Evolutionary conservation across 352 stramenopile species (phyloP), one percentile per base, ranked within the genome.

Genomic region (Phytophthora hybrid): DNA sequence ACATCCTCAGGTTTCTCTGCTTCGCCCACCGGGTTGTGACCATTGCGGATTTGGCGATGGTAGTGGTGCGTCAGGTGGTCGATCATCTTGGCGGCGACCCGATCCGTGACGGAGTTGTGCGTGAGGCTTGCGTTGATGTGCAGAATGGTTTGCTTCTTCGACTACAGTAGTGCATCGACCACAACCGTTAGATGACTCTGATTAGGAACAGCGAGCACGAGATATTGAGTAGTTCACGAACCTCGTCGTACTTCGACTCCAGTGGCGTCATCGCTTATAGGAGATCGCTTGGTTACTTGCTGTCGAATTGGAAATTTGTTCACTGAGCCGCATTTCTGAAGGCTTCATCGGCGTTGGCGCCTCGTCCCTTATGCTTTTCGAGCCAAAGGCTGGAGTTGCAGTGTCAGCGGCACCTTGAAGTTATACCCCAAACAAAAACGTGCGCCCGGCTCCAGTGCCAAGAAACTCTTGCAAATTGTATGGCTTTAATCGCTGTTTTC

Each of bases 51-150:
- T 64, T 89, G 83, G 57, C 76, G 81, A 56, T 91, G 83, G 77
- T 91, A 92, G 76, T 94, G 85, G 71, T 92, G 84, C 53, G 83
- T 90, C 53, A 94, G 44, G 71, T 92, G 85, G 49, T 91, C 76
- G 32, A 92, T 64, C 78, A 94, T 89, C 31, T 83, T 86, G 29
- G 75, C 87, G 5, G 85, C 85, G 62, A 94, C 85, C 19, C 82
- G 82, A 13, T 87, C 82, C 16, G 87, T 93, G 41, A 93, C 80
- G 44, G 87, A 94, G 65, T 89, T 84, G 32, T 80, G 80, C 62
- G 87, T 89, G 77, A 94, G 88, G 74, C 85, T 94, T 2, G 82
- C 80, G 58, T 94, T 93, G 77, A 93, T 89, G 76, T 94, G 87
- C 57, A 94, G 66, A 19, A 94, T 78, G n/a, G 81, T 93, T 54